Base-by-base conservation (phyloP, 192 early-diverging fungal genomes). In the Funneliformis geosporum region DNA sequence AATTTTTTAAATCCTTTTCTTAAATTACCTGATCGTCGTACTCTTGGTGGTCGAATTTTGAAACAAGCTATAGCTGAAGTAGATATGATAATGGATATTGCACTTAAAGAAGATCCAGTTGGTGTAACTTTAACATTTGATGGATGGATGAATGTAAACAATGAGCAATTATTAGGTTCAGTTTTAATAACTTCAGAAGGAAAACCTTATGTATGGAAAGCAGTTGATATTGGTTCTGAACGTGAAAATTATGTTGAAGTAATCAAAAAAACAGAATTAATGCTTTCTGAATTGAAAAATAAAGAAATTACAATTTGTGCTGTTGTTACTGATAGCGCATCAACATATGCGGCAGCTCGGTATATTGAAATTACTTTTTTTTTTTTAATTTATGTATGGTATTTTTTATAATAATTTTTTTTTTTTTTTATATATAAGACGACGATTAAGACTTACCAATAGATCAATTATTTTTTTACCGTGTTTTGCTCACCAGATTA, bases 1-100 rank as follows among this genome's bases (percentile, higher is more conserved):
- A 10, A 73, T 10, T 73, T 73, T 73, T 28, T 73, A 55, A 73
- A 55, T 55, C 71, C 44, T 33, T 55, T 27, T 55, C 46, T 73
- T 18, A 73, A 73, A 16, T 16, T 73, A 11, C 71, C n/a, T 0
- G 3, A 55, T 50, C n/a, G 0, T 4, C 12, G 44, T 55, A 2
- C 47, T 28, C 44, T 50, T 50, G 44, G 25, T 8, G 46, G 2
- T 28, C 12, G 10, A 69, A 70, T 70, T 43, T 70, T 70, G 25
- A 70, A 70, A 23, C 12, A 40, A 43, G 68, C 10, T n/a, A n/a
- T 46, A n/a, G 14, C 1, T 43, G 40, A 46, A 16, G 10, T 10
- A 70, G 42, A 70, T 44, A 43, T n/a, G 44, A 5, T 16, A 12
- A 70, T 70, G 68, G 14, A 44, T 18, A 43, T 8, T 42, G 23